These are phyloP conservation scores for Zoysia japonica DNA, from an alignment of 176 grass and related monocot species.

Conservation along the genomic window DNA sequence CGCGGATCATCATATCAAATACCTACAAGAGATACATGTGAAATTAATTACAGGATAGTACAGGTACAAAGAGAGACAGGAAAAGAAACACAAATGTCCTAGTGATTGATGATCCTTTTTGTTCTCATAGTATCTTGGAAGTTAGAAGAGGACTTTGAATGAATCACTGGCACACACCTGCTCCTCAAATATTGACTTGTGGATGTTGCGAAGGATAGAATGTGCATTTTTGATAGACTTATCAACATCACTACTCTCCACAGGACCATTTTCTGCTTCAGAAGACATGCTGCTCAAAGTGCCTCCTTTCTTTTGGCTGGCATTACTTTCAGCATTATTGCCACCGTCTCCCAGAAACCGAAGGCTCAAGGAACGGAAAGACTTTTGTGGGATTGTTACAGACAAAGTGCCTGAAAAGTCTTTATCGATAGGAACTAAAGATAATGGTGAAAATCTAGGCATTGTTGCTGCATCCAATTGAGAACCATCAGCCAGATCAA, in stretches of 20 bases:
- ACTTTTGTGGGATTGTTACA: constrained; percentile 69
- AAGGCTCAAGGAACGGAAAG: constrained; percentile 62
- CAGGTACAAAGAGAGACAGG: constrained; percentile 21
- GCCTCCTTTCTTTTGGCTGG: constrained; percentile 51
- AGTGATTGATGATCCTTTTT: background rate
- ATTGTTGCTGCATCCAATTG: constrained; percentile 45
- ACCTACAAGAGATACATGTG: constrained; percentile 47
- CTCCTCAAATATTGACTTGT: constrained; percentile 85
- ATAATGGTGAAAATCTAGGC: constrained; percentile 46
- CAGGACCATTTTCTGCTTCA: constrained; percentile 42
- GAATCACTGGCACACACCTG: constrained; percentile 48
- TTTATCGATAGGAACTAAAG: constrained; percentile 64
- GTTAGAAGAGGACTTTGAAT: constrained; percentile 8
- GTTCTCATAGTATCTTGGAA: constrained; percentile 6
- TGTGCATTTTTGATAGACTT: constrained; percentile 64
- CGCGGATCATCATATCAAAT: constrained; percentile 85
- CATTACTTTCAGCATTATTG: constrained; percentile 22
- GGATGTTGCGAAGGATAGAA: constrained; percentile 70
- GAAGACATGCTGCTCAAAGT: constrained; percentile 33
- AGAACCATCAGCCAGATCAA: constrained; percentile 77
- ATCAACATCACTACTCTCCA: constrained; percentile 55
- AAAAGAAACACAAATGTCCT: background rate
- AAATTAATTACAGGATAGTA: constrained; percentile 22
- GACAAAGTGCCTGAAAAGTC: constrained; percentile 68
- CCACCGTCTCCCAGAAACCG: constrained; percentile 58